Base-by-base conservation (phyloP, 2,329 filamentous ascomycete species). In the Aspergillus pseudonomiae region DNA sequence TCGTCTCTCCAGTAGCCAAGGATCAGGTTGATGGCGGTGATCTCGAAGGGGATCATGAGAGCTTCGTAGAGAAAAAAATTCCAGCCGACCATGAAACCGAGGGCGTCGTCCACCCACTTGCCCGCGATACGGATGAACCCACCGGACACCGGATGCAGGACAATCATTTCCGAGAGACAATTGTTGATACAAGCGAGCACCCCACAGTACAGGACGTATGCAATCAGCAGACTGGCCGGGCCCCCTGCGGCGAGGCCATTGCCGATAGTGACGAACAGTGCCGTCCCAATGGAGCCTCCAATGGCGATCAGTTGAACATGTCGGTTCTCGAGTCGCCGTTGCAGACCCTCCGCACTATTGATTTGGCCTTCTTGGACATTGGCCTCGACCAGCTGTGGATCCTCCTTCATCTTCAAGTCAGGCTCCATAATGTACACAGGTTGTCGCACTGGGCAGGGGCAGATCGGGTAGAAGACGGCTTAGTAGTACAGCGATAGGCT, bases 1-100 rank as follows among this genome's bases (percentile, higher is more conserved):
- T 74, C 70, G 66, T 79, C 76, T 21, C 73, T 75, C 75, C 74
- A 77, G 63, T 73, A 76, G 2, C 71, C 74, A 24, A 79, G 64
- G 39, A 79, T 73, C 28, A 79, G 64, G 60, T 75, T 78, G 9
- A 78, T 65, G 6, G 77, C 77, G 26, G 70, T 72, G 45, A 79
- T 78, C 61, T 79, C 77, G 60, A 72, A 76, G 3, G 75, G 74
- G 11, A 76, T 65, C 63, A 66, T 34, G 32, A 63, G 26, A 2
- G 50, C n/a, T 32, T 53, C 53, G n/a, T 67, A 54, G n/a, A 34
- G 57, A 41, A 72, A 70, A 30, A 67, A 71, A 43, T 70, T 71
- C 71, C 70, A 73, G 9, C 65, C 68, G 64, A 71, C 71, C 7
- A 69, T 70, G 59, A 74, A 73, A 2, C 71, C 66, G 36, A 69